Conservation (phyloP, 495 filamentous ascomycete species). For the Aspergillus steynii region DNA sequence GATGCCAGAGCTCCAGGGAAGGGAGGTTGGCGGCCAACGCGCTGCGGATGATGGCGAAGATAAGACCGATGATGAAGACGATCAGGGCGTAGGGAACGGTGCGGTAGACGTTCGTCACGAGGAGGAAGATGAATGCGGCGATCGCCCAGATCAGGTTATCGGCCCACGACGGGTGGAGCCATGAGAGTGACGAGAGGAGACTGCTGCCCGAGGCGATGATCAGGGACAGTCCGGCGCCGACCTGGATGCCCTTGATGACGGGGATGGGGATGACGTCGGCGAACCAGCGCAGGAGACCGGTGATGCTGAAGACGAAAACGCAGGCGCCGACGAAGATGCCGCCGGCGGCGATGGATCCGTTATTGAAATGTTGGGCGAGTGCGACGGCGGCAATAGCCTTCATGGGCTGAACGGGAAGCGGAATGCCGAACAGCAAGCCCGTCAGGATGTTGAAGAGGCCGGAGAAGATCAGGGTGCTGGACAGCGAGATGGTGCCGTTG, state of each 20-base stretch:
- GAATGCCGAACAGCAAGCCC: constrained; percentile 79
- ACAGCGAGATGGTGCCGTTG: constrained; percentile 72
- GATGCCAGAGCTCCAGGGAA: constrained; percentile 52
- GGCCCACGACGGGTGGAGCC: constrained; percentile 57
- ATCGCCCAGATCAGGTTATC: constrained; percentile 77
- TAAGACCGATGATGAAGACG: constrained; percentile 64
- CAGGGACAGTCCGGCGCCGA: constrained; percentile 82
- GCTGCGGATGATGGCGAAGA: constrained; percentile 52
- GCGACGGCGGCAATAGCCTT: constrained; percentile 90
- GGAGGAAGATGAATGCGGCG: constrained; percentile 65
- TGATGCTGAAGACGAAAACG: constrained; percentile 74
- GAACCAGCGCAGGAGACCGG: constrained; percentile 70
- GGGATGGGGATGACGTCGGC: constrained; percentile 74
- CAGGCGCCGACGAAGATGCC: constrained; percentile 73
- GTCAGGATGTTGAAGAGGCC: constrained; percentile 84
- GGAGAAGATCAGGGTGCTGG: constrained; percentile 82
- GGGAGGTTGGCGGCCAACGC: constrained; percentile 39
- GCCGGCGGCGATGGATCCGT: constrained; percentile 71
- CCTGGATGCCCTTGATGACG: constrained; percentile 90
- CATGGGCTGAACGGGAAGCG: constrained; percentile 85
- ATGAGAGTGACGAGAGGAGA: constrained; percentile 60
- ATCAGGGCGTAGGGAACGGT: constrained; percentile 74
- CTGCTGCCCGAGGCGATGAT: constrained; percentile 69
- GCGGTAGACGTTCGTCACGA: constrained; percentile 58
- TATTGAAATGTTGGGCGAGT: constrained; percentile 63